Evolutionary conservation across 2,329 filamentous ascomycete genomes (phyloP), one percentile per base, ranked within the genome.

Genomic region (Penicillium occitanis): DNA sequence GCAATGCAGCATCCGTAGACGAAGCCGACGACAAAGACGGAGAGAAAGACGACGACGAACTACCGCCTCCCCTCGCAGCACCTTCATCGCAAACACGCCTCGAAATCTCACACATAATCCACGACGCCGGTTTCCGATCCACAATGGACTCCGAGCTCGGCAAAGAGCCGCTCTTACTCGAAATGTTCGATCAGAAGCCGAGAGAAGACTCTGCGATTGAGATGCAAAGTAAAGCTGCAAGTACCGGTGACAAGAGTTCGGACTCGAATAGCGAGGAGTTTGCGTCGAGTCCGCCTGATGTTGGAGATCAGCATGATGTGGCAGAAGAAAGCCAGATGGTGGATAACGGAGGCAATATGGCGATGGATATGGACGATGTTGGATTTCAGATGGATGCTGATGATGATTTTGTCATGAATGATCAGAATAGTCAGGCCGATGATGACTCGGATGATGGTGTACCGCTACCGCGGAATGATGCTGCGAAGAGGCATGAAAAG

Each of bases 121-220:
- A 76, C 59, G 80, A 84, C 58, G 82, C 81, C 14, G 83, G 82
- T 3, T 84, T 84, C 70, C 76, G 81, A 42, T 81, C 81, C 25
- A 77, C 77, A 19, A 70, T 84, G 51, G 77, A 81, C 60, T 79
- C 80, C 3, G 77, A 82, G 14, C 64, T 63, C 19, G 59, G 6
- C 5, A 30, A 50, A 13, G 14, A 30, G 6, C 40, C 53, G 33
- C 10, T 35, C 14, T 13, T 58, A n/a, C n/a, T 46, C 11, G 50
- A 58, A 37, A 40, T 5, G 19, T 22, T 42, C 74, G 44, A 66
- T 69, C 19, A 58, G 25, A 57, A 57, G 5, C 33, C 19, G 51
- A 25, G 30, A 3, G 40, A 58, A 40, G 55, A 61, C n/a, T 64
- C 53, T 40, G 33, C 53, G 5, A 57, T 57, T 22, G 53, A 37